A percentile compares a stretch with the other conserved stretches of the same genome.
Evolutionary conservation across 1,284 basidiomycete species (phyloP).

Genomic region (Neolentinus lepideus): DNA sequence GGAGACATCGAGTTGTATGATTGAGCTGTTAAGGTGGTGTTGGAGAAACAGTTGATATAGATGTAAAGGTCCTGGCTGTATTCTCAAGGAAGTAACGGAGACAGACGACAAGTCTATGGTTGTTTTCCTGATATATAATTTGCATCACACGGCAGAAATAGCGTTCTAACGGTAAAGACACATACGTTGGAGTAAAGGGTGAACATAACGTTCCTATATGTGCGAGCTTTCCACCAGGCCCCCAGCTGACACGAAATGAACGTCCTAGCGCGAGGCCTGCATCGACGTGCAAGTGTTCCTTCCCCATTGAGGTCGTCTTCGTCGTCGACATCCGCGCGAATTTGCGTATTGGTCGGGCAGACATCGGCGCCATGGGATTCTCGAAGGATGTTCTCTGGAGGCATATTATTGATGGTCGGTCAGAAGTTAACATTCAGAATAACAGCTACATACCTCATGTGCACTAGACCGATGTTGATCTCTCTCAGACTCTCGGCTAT

Average conservation of each 20-base stretch:
- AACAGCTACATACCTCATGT: slow-evolving; percentile 40
- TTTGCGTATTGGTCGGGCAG: slow-evolving; percentile 63
- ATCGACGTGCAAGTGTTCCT: slow-evolving; percentile 68
- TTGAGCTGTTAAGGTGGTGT: slow-evolving; percentile 74
- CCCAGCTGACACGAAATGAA: slow-evolving; percentile 90
- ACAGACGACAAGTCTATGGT: slow-evolving; percentile 55
- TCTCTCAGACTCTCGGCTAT: slow-evolving; percentile 71
- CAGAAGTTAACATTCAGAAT: not conserved
- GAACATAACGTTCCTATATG: slow-evolving; percentile 71
- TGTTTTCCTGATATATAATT: slow-evolving; percentile 28
- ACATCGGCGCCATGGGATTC: slow-evolving; percentile 55
- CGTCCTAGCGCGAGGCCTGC: slow-evolving; percentile 82
- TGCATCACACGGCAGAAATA: not conserved
- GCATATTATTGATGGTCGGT: slow-evolving; percentile 8
- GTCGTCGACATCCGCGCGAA: slow-evolving; percentile 62
- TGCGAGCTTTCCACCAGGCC: slow-evolving; percentile 70
- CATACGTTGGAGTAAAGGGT: slow-evolving; percentile 42
- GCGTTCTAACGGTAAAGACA: slow-evolving; percentile 10
- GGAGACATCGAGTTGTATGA: slow-evolving; percentile 49
- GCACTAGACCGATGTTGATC: slow-evolving; percentile 30
- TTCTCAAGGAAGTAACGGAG: slow-evolving; percentile 36
- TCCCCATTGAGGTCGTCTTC: slow-evolving; percentile 53
- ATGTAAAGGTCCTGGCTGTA: slow-evolving; percentile 38
- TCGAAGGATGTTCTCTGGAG: slow-evolving; percentile 70
- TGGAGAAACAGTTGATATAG: slow-evolving; percentile 44